Evolutionary conservation across 345 rosid genomes (phyloP).

Genomic region (Abelmoschus esculentus): DNA sequence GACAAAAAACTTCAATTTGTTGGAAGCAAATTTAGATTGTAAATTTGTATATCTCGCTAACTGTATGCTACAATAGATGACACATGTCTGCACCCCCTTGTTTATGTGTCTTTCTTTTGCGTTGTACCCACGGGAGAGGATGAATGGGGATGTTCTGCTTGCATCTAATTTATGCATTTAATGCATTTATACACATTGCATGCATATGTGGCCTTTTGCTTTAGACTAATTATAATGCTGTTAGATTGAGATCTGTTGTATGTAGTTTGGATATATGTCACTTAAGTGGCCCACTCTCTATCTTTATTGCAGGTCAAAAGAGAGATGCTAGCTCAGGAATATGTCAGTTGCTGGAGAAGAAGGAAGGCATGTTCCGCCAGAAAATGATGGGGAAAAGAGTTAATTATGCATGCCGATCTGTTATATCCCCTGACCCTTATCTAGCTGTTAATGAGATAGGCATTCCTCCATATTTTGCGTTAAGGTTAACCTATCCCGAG

Average conservation of each 20-base stretch:
- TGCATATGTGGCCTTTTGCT: background rate
- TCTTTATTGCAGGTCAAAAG: slow-evolving; percentile 40
- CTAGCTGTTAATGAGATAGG: slow-evolving; percentile 96
- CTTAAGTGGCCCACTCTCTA: slow-evolving; percentile 7
- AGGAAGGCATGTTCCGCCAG: slow-evolving; percentile 94
- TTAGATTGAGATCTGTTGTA: background rate
- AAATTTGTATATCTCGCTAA: background rate
- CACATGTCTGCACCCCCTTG: background rate
- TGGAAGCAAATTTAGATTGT: background rate
- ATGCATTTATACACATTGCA: background rate
- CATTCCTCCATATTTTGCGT: slow-evolving; percentile 85
- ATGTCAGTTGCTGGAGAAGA: slow-evolving; percentile 89
- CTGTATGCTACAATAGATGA: background rate
- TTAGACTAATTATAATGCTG: background rate
- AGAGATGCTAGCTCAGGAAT: slow-evolving; percentile 60
- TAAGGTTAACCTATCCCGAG: slow-evolving; percentile 91
- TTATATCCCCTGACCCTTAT: slow-evolving; percentile 98
- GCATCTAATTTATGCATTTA: background rate
- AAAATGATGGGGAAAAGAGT: slow-evolving; percentile 99
- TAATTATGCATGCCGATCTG: slow-evolving; percentile 94
- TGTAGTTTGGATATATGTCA: background rate
- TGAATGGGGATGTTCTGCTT: background rate
- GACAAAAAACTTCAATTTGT: background rate
- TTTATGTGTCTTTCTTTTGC: background rate
- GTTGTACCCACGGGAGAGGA: background rate